Base-by-base conservation (phyloP, 805 yeast genomes). In the Ascoidea asiatica region DNA sequence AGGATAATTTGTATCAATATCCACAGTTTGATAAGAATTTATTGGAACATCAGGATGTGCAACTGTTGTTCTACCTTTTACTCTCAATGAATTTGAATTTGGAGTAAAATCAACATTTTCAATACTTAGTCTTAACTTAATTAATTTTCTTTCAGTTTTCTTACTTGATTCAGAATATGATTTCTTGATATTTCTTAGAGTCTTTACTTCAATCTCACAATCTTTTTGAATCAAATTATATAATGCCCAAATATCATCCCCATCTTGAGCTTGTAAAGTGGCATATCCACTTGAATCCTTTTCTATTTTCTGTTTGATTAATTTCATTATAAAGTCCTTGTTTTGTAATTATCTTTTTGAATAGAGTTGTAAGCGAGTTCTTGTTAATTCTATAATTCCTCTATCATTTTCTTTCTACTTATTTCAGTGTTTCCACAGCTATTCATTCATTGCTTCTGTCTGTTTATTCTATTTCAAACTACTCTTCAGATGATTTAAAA, bases 11-110 rank as follows among this genome's bases (percentile, higher is more conserved):
- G 80, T 74, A 52, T 80, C 83, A 8, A 90, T 69, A 50, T 80
- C 89, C 5, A 89, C 85, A 1, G 97, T 86, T 59, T 90, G 95
- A 60, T 77, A 88, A 37, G 95, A 80, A 22, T 92, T 90, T 42
- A 80, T 63, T 4, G 95, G 86, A 5, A 90, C 90, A 56, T 81
- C 82, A 29, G 78, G 81, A 50, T 80, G 75, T 39, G 72, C 69
- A 18, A 69, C 70, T 0, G 75, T 72, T 1, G 92, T 81, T 43
- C 78, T 71, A 5, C 97, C 97, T 54, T 87, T 77, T 42, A 87
- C 66, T 54, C 96, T 71, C 68, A 92, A 72, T 21, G 74, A 73
- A 49, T 81, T 81, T 49, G 82, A 92, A 17, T 77, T 69, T 7
- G 95, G 81, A 39, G 79, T 81, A 62, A 83, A 92, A 42, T 88